Evolutionary conservation across 148 eudicot genomes (phyloP).

Genomic region (Camellia japonica): DNA sequence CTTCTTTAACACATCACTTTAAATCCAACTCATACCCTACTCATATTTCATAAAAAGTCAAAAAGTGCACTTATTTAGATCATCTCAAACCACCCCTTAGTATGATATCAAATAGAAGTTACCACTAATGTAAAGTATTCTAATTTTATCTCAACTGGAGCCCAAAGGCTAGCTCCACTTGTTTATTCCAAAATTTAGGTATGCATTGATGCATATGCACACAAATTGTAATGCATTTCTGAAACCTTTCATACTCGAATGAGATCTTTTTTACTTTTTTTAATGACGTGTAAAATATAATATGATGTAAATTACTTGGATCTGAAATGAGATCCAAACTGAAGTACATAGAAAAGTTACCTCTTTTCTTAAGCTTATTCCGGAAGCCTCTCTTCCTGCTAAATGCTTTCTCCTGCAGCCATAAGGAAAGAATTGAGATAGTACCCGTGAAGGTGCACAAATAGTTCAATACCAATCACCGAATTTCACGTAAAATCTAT

Average conservation of each 20-base stretch:
- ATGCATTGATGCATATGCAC: neutral
- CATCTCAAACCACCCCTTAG: no score
- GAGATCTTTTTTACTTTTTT: neutral
- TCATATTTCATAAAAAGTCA: no score
- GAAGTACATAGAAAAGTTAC: constrained; percentile 19
- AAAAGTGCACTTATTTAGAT: no score
- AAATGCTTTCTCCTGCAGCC: constrained; percentile 88
- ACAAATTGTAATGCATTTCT: neutral
- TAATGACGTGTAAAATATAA: neutral
- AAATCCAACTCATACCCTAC: no score
- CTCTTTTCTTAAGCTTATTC: constrained; percentile 84
- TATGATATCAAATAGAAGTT: neutral
- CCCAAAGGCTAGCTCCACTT: neutral
- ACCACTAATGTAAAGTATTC: neutral
- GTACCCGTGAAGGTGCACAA: neutral
- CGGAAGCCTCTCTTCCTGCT: constrained; percentile 96
- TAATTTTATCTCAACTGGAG: neutral
- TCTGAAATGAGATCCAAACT: constrained; percentile 3
- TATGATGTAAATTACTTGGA: neutral
- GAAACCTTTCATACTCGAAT: neutral
- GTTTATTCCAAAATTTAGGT: neutral
- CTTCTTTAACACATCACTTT: no score
- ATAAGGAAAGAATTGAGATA: neutral
- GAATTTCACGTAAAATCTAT: neutral
- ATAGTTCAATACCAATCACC: neutral